Conservation (phyloP, 1,284 basidiomycete genomes). For the Leucoagaricus sp. region DNA sequence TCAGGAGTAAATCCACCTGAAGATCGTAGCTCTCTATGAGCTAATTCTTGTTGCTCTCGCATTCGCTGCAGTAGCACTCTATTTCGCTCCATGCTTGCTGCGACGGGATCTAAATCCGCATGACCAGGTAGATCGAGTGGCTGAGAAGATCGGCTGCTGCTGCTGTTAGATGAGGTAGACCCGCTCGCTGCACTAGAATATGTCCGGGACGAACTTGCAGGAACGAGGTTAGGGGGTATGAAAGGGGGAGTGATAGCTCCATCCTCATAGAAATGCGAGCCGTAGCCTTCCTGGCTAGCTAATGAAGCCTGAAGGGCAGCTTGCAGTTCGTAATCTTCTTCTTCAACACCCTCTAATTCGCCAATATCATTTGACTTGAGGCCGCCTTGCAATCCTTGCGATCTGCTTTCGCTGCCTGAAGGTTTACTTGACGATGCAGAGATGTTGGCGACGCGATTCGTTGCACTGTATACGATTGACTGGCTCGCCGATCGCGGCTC, state of each 20-base stretch:
- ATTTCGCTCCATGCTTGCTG: constrained; percentile 67
- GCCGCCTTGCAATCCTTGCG: too few relatives aligned
- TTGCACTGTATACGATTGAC: constrained; percentile 15
- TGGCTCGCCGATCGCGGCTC: constrained; percentile 42
- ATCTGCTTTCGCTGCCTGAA: constrained; percentile 2
- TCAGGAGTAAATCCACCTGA: constrained; percentile 34
- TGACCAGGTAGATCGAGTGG: constrained; percentile 24
- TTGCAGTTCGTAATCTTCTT: constrained; percentile 88
- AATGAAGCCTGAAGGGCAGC: constrained; percentile 82
- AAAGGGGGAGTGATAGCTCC: constrained; percentile 10
- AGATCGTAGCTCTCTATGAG: constrained; percentile 59
- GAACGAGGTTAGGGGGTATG: constrained; percentile 11
- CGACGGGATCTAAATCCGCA: constrained; percentile 56
- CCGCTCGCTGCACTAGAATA: constrained; percentile 16
- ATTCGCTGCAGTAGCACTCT: constrained; percentile 64
- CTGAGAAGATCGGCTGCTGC: constrained; percentile 13
- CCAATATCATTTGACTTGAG: constrained; percentile 20
- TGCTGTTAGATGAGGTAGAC: neutral
- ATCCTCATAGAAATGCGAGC: neutral
- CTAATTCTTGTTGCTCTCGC: constrained; percentile 67
- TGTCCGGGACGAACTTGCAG: constrained; percentile 11
- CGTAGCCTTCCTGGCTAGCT: constrained; percentile 18
- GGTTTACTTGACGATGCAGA: constrained; percentile 11
- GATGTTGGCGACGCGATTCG: constrained; percentile 9
- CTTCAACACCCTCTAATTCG: constrained; percentile 54